phyloP scores from a whole-genome alignment of 1,284 basidiomycete genomes.

The Austroboletus niveus region DNA sequence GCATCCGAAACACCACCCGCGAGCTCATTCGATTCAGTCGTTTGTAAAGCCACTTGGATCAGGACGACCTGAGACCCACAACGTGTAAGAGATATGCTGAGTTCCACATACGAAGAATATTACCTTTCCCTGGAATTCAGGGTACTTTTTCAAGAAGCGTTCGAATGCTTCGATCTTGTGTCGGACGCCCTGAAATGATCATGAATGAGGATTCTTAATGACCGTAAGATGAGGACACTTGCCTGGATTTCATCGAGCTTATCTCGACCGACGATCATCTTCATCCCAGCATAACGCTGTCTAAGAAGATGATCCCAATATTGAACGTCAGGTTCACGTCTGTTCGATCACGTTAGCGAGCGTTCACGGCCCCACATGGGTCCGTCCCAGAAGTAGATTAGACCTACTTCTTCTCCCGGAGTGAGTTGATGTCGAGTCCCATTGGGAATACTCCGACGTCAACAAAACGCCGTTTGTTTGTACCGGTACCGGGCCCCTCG shows the following conservation, averaged over 20 bases:
- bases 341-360: constrained; percentile 30
- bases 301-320: constrained; percentile 79
- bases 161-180: constrained; percentile 87
- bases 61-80: constrained; percentile 58
- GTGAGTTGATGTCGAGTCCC: constrained; percentile 78
- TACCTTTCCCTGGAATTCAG: constrained; percentile 76
- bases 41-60: constrained; percentile 85
- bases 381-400: constrained; percentile 5
- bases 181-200: constrained; percentile 55
- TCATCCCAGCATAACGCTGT: constrained; percentile 81
- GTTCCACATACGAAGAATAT: not conserved
- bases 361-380: not conserved
- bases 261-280: constrained; percentile 83
- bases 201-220: not conserved
- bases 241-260: constrained; percentile 85
- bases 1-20: constrained; percentile 75
- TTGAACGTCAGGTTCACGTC: constrained; percentile 71
- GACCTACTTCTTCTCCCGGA: constrained; percentile 66
- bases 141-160: constrained; percentile 75
- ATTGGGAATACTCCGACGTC: constrained; percentile 87
- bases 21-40: constrained; percentile 73
- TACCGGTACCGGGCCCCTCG: constrained; percentile 18
- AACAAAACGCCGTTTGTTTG: constrained; percentile 55
- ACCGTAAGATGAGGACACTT: not conserved
- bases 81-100: not conserved